These are phyloP conservation scores for Silene coronaria DNA, from an alignment of 179 eudicot genomes.

Conservation along the genomic window DNA sequence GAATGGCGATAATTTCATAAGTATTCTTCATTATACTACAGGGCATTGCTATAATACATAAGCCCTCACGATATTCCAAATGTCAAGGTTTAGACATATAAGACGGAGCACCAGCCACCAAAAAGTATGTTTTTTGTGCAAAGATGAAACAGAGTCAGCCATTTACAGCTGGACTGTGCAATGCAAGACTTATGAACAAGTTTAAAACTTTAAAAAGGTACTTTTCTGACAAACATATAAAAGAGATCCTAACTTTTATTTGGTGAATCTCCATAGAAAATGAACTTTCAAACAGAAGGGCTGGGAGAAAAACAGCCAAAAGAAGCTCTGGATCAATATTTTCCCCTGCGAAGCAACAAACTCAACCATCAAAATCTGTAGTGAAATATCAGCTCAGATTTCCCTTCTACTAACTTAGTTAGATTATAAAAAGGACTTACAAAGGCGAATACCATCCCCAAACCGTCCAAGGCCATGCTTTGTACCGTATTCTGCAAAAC, in stretches of 20 bases:
- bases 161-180: background rate
- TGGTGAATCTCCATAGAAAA: slow-evolving; percentile 95
- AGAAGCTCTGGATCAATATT: slow-evolving; percentile 82
- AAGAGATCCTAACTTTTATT: slow-evolving; percentile 59
- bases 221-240: background rate
- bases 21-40: background rate
- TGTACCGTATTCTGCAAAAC: slow-evolving; percentile 75
- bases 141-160: background rate
- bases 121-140: background rate
- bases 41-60: background rate
- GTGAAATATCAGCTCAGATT: background rate
- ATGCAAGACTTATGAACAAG: background rate
- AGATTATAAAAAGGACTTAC: slow-evolving; percentile 45
- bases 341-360: slow-evolving; percentile 57
- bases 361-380: slow-evolving; percentile 16
- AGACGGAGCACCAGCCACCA: background rate
- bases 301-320: slow-evolving; percentile 95
- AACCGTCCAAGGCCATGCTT: slow-evolving; percentile 64
- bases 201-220: background rate
- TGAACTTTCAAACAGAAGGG: slow-evolving; percentile 93
- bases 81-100: background rate
- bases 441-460: slow-evolving; percentile 74
- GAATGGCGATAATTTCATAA: background rate
- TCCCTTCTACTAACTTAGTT: background rate
- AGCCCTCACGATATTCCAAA: background rate